phyloP scores from a whole-genome alignment of 208 protist species.

The Acanthamoeba castellanii region DNA sequence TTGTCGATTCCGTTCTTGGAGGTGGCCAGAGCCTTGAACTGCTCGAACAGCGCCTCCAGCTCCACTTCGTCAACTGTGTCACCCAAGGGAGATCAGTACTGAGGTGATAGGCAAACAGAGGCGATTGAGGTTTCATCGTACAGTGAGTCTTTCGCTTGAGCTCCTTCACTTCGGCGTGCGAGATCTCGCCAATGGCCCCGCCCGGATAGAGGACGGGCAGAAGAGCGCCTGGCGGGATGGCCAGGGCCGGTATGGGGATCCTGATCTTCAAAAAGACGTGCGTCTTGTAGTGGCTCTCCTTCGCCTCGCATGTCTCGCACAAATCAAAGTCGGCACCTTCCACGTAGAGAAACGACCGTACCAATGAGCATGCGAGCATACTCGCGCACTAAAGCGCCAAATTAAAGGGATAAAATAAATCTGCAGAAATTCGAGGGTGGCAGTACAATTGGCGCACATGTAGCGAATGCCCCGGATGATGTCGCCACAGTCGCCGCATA shows the following conservation, averaged over 20 bases:
- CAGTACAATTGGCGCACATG: constrained; percentile 84
- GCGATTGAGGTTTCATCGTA: background rate
- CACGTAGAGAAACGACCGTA: background rate
- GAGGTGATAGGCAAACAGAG: background rate
- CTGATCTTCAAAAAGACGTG: constrained; percentile 76
- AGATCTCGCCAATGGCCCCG: constrained; percentile 39
- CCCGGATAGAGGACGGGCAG: constrained; percentile 71
- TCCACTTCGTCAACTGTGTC: constrained; percentile 73
- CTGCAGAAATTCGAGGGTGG: constrained; percentile 40
- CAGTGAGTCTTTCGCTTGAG: constrained; percentile 75
- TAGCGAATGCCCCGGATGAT: constrained; percentile 81
- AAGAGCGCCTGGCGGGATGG: constrained; percentile 52
- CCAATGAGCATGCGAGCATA: background rate
- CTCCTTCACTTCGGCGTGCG: constrained; percentile 32
- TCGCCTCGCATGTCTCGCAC: constrained; percentile 66
- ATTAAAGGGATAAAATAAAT: background rate
- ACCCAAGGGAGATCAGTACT: background rate
- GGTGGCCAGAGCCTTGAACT: constrained; percentile 75
- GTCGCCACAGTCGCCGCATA: constrained; percentile 50
- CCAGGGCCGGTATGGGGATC: constrained; percentile 68
- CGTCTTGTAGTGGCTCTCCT: constrained; percentile 25
- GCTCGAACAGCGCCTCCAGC: constrained; percentile 79
- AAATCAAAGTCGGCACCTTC: constrained; percentile 61
- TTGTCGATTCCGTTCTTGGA: constrained; percentile 76
- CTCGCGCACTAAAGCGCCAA: background rate